Conservation (phyloP, 495 filamentous ascomycete species). For the Aspergillus ellipticus region DNA sequence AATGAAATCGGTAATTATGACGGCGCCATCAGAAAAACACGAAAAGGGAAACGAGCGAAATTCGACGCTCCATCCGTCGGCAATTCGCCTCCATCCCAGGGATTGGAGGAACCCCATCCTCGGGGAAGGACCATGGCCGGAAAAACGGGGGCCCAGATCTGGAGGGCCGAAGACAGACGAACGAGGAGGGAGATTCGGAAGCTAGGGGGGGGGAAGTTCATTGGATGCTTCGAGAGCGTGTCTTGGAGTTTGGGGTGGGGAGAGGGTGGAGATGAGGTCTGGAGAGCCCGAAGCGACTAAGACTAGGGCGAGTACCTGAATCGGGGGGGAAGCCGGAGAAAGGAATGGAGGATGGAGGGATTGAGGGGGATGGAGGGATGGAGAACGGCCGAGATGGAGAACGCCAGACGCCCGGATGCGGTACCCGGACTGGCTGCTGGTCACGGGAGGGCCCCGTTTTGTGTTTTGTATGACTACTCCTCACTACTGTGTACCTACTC, state of each 20-base stretch:
- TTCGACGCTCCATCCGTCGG: slow-evolving; percentile 17
- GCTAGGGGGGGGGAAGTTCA: slow-evolving; percentile 8
- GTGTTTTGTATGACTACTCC: too few species aligned
- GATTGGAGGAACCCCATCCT: slow-evolving; percentile 19
- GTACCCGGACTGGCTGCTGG: background rate
- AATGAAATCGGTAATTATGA: slow-evolving; percentile 3
- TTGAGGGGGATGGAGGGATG: background rate
- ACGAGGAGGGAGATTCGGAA: slow-evolving; percentile 10
- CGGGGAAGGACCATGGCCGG: slow-evolving; percentile 31
- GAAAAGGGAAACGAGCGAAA: slow-evolving; percentile 15
- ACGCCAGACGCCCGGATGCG: background rate
- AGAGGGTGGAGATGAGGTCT: slow-evolving; percentile 7
- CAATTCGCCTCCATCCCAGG: slow-evolving; percentile 22
- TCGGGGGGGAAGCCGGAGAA: background rate
- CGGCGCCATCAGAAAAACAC: background rate
- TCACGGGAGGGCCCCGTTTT: background rate
- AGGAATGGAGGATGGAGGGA: too few species aligned
- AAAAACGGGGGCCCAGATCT: slow-evolving; percentile 39
- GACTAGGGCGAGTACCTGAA: background rate
- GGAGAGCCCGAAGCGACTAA: background rate
- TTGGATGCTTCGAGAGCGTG: slow-evolving; percentile 11
- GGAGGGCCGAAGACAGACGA: slow-evolving; percentile 6
- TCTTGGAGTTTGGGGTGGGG: slow-evolving; percentile 8
- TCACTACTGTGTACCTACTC: too few species aligned
- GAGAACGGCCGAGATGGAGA: background rate